Conservation (phyloP, 768 basidiomycete species). For the Roridomyces roridus region DNA sequence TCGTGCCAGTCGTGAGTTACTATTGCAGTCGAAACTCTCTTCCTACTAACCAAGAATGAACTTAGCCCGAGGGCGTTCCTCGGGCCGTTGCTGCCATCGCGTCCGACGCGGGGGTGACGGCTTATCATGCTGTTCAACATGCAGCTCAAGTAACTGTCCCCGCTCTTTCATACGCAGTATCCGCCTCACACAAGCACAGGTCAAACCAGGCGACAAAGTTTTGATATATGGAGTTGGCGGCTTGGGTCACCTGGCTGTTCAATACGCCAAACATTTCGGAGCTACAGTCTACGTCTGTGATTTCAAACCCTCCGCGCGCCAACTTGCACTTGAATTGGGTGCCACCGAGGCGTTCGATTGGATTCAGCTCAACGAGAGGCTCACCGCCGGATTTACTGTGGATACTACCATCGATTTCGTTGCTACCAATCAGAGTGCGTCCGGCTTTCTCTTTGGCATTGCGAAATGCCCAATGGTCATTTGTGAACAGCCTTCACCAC, state of each 20-base stretch:
- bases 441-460: background rate
- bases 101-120: slow-evolving; percentile 23
- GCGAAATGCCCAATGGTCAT: background rate
- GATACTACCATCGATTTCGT: slow-evolving; percentile 32
- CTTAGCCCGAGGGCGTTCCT: slow-evolving; percentile 20
- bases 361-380: slow-evolving; percentile 19
- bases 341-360: slow-evolving; percentile 27
- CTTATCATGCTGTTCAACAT: slow-evolving; percentile 23
- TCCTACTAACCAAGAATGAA: too few species aligned
- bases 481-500: slow-evolving; percentile 16
- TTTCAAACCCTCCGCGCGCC: slow-evolving; percentile 25
- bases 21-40: background rate
- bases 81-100: slow-evolving; percentile 21
- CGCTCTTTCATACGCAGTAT: background rate
- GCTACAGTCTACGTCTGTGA: slow-evolving; percentile 32
- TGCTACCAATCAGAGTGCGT: slow-evolving; percentile 25
- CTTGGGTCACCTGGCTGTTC: slow-evolving; percentile 23
- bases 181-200: background rate
- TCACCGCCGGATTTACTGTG: slow-evolving; percentile 20
- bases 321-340: slow-evolving; percentile 28
- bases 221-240: slow-evolving; percentile 23
- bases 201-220: slow-evolving; percentile 20
- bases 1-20: slow-evolving; percentile 20
- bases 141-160: slow-evolving; percentile 16
- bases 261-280: slow-evolving; percentile 29